Evolutionary conservation across 83 land plant genomes (phyloP), one percentile per base, ranked within the genome.

Genomic region (Isoetes engelmannii): DNA sequence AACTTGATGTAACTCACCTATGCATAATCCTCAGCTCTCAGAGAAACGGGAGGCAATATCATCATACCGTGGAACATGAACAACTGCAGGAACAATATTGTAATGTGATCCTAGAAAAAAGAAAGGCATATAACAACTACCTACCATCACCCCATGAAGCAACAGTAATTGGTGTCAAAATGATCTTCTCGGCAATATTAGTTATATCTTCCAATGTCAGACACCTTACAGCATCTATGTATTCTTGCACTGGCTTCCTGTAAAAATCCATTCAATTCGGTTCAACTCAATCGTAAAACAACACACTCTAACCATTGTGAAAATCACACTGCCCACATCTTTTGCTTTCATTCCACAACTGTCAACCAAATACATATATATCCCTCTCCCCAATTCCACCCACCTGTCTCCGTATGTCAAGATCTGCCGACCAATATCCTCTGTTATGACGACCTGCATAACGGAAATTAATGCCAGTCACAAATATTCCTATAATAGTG

Each of bases 111-210:
- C n/a, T 60, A 60, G 20, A 15, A 10, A 15, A n/a, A 8, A 3
- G 1, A 20, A 60, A 20, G n/a, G 63, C 1, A 8, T n/a, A 60
- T n/a, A 15, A 13, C 3, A 60, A 20, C 20, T 41, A 47, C 67
- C 13, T 84, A 89, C 95, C 98, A 74, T 90, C 88, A 61, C 99
- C 99, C 77, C 86, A 88, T 17, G 96, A 86, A 10, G 97, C 99
- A 96, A 94, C 84, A 61, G 99, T 90, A 21, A 88, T 81, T 5
- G 92, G 99, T 3, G 99, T 83, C 2, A 84, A 76, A 44, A 94
- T 70, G n/a, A 94, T 78, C 75, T 86, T 90, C 45, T 71, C 63
- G 12, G 93, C 81, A 48, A 86, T 50, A 4, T 79, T 62, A 18
- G 92, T 15, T 13, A 94, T 85, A 68, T 90, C 92, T 63, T 88